Percentiles rank a stretch among this genome's conserved stretches.
These are phyloP conservation scores for Rhododendron mucronatum DNA, from an alignment of 148 eudicot species.

Conservation along the genomic window DNA sequence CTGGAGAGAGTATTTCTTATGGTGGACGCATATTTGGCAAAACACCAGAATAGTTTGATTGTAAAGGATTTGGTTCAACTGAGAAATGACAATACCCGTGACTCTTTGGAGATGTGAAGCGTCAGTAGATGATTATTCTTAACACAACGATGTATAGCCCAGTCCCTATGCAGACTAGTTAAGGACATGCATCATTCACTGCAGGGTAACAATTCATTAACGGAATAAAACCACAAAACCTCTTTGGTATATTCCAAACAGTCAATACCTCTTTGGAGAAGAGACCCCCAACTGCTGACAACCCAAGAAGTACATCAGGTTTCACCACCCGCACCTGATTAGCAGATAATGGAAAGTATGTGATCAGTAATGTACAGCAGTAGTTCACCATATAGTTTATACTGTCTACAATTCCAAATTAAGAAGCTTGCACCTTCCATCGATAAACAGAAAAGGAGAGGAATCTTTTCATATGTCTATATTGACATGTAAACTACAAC, in stretches of 20 bases:
- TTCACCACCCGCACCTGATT: slow-evolving; percentile 75
- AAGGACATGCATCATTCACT: not conserved
- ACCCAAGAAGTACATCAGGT: slow-evolving; percentile 96
- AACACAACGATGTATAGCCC: too few species aligned
- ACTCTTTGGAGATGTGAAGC: not conserved
- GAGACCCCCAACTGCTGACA: slow-evolving; percentile 94
- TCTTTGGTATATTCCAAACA: not conserved
- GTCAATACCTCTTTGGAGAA: slow-evolving; percentile 73
- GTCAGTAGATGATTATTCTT: not conserved
- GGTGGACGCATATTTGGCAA: not conserved
- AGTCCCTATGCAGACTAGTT: not conserved
- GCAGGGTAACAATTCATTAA: not conserved
- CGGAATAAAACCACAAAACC: not conserved
- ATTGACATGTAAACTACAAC: slow-evolving; percentile 2
- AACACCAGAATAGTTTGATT: not conserved
- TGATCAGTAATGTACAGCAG: not conserved
- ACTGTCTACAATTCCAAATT: not conserved
- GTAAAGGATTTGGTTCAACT: not conserved
- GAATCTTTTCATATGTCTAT: not conserved
- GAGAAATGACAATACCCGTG: not conserved
- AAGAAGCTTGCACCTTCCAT: not conserved
- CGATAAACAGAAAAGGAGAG: not conserved
- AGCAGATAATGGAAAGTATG: slow-evolving; percentile 3
- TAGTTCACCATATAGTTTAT: not conserved
- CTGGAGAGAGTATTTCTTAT: not conserved